phyloP scores from a whole-genome alignment of 31 red algal genomes.

The Endocladia muricata region DNA sequence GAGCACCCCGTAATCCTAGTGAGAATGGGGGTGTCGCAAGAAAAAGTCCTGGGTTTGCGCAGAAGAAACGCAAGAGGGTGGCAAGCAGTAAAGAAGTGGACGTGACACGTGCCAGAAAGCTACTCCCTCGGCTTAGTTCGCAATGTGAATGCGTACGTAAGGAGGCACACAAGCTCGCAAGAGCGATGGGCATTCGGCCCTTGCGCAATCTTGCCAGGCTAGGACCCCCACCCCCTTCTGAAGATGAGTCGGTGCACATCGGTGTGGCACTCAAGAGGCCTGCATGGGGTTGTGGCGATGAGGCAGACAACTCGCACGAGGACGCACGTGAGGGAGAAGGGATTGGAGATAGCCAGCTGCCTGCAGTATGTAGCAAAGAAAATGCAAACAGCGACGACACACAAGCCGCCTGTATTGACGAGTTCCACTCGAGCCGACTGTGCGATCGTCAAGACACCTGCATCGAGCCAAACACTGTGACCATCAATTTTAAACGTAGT shows the following conservation, averaged over 20 bases:
- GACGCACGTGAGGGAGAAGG: no score
- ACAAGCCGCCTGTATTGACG: no score
- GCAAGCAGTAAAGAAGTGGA: background rate
- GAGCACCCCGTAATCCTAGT: background rate
- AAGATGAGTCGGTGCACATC: background rate
- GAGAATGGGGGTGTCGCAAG: background rate
- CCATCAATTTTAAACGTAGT: no score
- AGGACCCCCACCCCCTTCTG: background rate
- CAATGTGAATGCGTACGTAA: conserved; percentile 7
- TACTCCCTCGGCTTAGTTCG: background rate
- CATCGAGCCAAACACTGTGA: no score
- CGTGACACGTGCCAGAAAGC: background rate
- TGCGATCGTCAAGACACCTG: no score
- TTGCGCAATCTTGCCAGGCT: background rate
- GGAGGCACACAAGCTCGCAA: background rate
- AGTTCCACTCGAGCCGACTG: no score
- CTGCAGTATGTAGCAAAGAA: no score
- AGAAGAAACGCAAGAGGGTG: background rate
- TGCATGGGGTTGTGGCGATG: no score
- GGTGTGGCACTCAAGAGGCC: conserved; percentile 5
- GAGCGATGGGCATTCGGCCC: conserved; percentile 2
- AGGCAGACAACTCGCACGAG: no score
- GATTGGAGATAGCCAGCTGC: no score
- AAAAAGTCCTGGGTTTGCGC: conserved; percentile 3
- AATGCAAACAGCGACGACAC: no score